A percentile compares a stretch with the other conserved stretches of the same genome.
These are phyloP conservation scores for Punica granatum DNA, from an alignment of 345 rosid species.

Conservation along the genomic window DNA sequence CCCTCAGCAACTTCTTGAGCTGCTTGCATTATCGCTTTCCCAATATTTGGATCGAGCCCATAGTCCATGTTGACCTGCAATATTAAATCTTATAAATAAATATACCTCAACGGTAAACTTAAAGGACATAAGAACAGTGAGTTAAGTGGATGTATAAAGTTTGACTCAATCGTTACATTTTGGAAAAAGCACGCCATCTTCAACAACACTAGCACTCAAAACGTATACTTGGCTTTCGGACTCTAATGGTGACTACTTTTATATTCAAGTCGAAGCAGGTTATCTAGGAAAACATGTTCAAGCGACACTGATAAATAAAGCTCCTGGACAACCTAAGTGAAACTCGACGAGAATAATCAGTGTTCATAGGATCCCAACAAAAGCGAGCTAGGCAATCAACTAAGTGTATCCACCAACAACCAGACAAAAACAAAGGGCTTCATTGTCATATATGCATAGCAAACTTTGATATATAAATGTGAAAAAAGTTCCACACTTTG, in stretches of 20 bases:
- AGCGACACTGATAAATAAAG: not conserved
- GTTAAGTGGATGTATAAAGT: not conserved
- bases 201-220: not conserved
- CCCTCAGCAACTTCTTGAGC: conserved; percentile 94
- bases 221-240: not conserved
- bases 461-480: not conserved
- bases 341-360: not conserved
- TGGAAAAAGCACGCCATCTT: not conserved
- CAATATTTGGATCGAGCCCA: conserved; percentile 80
- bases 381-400: not conserved
- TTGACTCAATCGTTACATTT: not conserved
- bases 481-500: not conserved
- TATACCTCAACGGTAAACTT: not conserved
- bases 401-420: not conserved
- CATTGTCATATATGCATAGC: not conserved
- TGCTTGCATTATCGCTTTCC: conserved; percentile 88
- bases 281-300: not conserved
- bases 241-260: not conserved
- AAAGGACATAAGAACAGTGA: not conserved
- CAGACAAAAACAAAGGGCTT: not conserved
- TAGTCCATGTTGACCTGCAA: conserved; percentile 81
- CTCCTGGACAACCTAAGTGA: not conserved
- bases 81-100: not conserved
- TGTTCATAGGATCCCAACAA: not conserved
- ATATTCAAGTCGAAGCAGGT: not conserved